A percentile compares a stretch with the other conserved stretches of the same genome.
phyloP scores from a whole-genome alignment of 805 yeast genomes.

The Pichia eremophila region DNA sequence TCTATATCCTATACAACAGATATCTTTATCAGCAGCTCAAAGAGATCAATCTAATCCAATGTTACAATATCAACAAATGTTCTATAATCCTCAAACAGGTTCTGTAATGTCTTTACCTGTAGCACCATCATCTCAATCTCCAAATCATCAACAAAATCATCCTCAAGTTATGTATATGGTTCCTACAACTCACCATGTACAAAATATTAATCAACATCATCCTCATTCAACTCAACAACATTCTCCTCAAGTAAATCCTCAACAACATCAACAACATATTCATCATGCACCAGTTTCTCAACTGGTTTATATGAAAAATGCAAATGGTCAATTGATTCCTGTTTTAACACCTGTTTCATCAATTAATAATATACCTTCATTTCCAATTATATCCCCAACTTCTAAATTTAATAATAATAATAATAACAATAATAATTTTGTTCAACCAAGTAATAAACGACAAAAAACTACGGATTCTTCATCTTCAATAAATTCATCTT shows the following conservation, averaged over 20 bases:
- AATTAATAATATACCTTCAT: background rate
- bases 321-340: slow-evolving; percentile 2
- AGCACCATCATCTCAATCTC: background rate
- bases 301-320: background rate
- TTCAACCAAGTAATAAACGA: background rate
- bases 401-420: background rate
- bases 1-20: background rate
- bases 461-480: background rate
- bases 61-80: slow-evolving; percentile 2
- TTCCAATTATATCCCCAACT: background rate
- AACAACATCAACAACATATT: background rate
- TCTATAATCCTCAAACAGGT: slow-evolving; percentile 4
- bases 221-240: background rate
- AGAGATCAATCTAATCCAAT: background rate
- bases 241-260: background rate
- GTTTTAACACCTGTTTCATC: slow-evolving; percentile 3
- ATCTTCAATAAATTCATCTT: background rate
- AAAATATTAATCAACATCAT: background rate
- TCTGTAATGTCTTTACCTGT: slow-evolving; percentile 3
- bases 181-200: background rate
- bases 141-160: too few species aligned
- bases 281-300: background rate
- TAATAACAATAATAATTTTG: background rate
- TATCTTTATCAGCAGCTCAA: background rate
- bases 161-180: background rate